Base-by-base conservation (phyloP, 225 moss, liverwort and hornwort genomes). In the Pseudisothecium myosuroides region DNA sequence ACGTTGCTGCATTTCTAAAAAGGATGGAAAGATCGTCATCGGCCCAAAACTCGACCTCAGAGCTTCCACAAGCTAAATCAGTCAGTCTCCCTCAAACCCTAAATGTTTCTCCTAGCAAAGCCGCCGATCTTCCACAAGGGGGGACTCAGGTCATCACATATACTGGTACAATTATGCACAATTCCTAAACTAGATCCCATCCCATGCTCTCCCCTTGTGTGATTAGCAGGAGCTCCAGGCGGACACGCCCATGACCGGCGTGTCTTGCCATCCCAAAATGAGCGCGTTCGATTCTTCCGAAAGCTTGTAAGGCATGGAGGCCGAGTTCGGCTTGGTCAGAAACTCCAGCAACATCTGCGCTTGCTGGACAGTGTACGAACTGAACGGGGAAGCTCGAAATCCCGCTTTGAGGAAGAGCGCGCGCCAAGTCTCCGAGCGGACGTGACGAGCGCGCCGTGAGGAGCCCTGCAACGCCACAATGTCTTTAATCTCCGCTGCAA, bases 231-330 rank as follows among this genome's bases (percentile, higher is more conserved):
- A 94, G 80, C 89, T 89, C 94, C 94, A 94, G 63, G 94, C 89
- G 16, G 94, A 94, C 45, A 94, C 94, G 43, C 93, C 94, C 73
- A 91, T 92, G 43, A 94, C 92, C 2, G 94, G 93, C 78, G 94
- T 94, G n/a, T 94, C 95, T 88, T 96, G 96, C 97, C 97, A 97
- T 76, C 97, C 97, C 85, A 97, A 88, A 79, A 91, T 93, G 81
- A 96, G 88, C 56, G 95, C 92, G 12, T 87, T 82, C 13, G 88
- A 89, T 26, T 95, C 93, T 64, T 95, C 95, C 18, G 94, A 94
- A 8, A 97, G 94, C 87, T 96, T 96, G 90, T 95, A 97, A 19
- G 92, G 92, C 90, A 90, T 92, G 29, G 89, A 77, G 16, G 66
- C 83, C 50, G 88, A 76, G 64, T 87, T 89, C 4, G 87, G 92